These are phyloP conservation scores for Arthrobotrys iridis DNA, from an alignment of 2,329 filamentous ascomycete genomes.

Conservation along the genomic window DNA sequence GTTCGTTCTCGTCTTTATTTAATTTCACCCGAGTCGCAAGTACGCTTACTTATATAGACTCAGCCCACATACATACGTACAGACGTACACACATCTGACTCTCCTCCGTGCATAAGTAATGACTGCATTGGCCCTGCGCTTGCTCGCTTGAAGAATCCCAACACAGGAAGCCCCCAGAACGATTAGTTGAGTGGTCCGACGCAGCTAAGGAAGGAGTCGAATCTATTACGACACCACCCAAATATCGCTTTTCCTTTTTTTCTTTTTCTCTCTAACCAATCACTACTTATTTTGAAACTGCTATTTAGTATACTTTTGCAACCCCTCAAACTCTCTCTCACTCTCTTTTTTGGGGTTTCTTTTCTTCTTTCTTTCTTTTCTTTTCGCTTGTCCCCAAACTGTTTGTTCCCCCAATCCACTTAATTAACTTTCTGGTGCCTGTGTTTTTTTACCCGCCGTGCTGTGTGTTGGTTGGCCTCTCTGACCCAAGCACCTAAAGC, in stretches of 20 bases:
- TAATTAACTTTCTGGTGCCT: neutral
- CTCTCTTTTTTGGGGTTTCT: neutral
- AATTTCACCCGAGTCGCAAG: too few relatives aligned
- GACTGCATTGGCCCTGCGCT: too few relatives aligned
- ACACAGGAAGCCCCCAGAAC: slow-evolving; percentile 13
- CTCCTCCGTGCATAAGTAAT: neutral
- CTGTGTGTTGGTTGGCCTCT: neutral
- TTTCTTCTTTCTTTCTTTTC: neutral
- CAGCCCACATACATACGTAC: neutral
- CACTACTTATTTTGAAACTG: neutral
- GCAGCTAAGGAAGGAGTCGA: neutral
- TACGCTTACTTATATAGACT: neutral
- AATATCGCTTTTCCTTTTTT: neutral
- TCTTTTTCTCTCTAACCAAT: slow-evolving; percentile 12
- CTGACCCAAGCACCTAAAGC: neutral
- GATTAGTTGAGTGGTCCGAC: neutral
- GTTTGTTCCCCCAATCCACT: neutral
- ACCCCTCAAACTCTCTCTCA: too few relatives aligned
- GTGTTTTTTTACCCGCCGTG: slow-evolving; percentile 4
- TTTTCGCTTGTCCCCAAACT: neutral
- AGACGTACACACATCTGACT: neutral
- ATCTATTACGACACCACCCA: neutral
- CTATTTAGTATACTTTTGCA: too few relatives aligned
- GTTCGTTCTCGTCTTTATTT: neutral
- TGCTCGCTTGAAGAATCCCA: slow-evolving; percentile 20